Conservation (phyloP, 2,329 filamentous ascomycete genomes). For the Trichoderma semiorbis region DNA sequence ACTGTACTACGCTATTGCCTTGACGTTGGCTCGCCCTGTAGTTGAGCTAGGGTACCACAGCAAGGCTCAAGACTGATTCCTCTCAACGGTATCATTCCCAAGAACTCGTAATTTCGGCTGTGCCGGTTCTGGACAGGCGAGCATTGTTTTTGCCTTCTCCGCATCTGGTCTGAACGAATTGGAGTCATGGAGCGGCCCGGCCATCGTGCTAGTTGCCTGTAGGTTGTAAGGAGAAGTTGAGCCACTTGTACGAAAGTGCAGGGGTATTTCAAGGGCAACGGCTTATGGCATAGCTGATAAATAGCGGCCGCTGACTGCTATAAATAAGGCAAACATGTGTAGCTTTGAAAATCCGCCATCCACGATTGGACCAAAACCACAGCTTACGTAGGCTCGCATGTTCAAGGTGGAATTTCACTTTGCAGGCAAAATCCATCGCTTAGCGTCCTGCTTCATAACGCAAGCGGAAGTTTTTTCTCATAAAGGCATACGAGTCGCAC, state of each 20-base stretch:
- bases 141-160: neutral
- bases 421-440: neutral
- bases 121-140: neutral
- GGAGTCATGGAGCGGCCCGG: neutral
- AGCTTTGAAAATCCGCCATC: neutral
- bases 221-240: neutral
- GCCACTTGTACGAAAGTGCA: neutral
- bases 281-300: conserved; percentile 6
- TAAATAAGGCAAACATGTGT: neutral
- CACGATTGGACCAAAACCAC: neutral
- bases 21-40: neutral
- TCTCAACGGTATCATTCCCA: neutral
- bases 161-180: neutral
- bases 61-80: neutral
- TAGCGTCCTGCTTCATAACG: neutral
- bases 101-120: neutral
- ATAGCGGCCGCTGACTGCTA: neutral
- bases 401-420: neutral
- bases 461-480: neutral
- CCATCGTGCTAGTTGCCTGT: neutral
- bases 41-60: neutral
- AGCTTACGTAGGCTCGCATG: neutral
- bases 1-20: neutral
- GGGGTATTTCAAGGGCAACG: neutral
- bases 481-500: neutral